Evolutionary conservation across 371 early-diverging fungal genomes (phyloP), one percentile per base, ranked within the genome.

Genomic region (Nematocida displodere): DNA sequence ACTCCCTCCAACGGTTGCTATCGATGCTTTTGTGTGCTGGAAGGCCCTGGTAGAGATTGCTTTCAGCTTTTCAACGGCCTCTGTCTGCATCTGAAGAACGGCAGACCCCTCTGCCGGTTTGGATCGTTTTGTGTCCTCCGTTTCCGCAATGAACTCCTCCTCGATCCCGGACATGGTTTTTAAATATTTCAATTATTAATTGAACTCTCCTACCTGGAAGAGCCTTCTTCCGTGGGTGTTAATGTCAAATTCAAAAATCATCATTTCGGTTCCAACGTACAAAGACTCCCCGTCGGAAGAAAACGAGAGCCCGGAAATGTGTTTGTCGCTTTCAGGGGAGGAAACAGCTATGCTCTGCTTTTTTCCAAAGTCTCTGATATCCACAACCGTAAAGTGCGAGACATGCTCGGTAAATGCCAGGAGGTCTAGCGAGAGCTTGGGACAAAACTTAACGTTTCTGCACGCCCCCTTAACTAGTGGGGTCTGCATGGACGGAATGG

Each of bases 321-420:
- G 77, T 31, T 44, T 58, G 61, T 82, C 80, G 22, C 37, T 42
- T 17, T 40, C 47, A 4, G 62, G n/a, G 13, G 64, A 52, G 47
- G 34, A 47, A 28, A 82, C 29, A 24, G 71, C 62, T 17, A 80
- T 50, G 26, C 71, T 59, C 54, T 82, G 82, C 44, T 61, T 62
- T 39, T 76, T 79, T 1, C 47, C 39, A 54, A 79, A 79, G 20
- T 67, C 77, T 33, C 83, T 40, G 24, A 66, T 75, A 63, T 82
- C 83, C 31, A 77, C 66, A 22, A 82, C 26, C 39, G 61, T 76
- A 17, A 80, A 68, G 65, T 79, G 78, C n/a, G 79, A 78, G 47
- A 63, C 71, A 55, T 82, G 83, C 67, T 82, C 83, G 7, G 83
- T 82, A 63, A 80, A 82, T 42, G 76, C 66, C 8, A 82, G 42